A percentile compares a stretch with the other conserved stretches of the same genome.
These are phyloP conservation scores for Sporothrix variecibatus DNA, from an alignment of 2,329 filamentous ascomycete genomes.

Conservation along the genomic window DNA sequence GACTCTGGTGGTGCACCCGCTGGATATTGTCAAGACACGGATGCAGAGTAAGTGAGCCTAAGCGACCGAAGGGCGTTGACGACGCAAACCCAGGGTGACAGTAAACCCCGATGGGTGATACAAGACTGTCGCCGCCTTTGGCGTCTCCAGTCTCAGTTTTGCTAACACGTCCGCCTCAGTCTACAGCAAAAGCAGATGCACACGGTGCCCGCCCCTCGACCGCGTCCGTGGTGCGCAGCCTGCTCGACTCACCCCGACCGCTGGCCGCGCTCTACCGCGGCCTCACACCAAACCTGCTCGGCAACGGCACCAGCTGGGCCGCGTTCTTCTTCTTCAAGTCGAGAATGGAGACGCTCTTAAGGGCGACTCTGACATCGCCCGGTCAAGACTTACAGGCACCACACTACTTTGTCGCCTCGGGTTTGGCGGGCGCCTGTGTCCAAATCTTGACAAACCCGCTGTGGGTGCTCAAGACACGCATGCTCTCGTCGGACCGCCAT, in stretches of 20 bases:
- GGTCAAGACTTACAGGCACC: conserved; percentile 51
- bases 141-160: neutral
- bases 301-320: conserved; percentile 88
- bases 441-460: conserved; percentile 88
- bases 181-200: conserved; percentile 45
- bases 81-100: too few species aligned
- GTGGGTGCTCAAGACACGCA: conserved; percentile 97
- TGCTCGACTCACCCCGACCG: conserved; percentile 54
- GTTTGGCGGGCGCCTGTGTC: conserved; percentile 69
- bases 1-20: conserved; percentile 84
- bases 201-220: conserved; percentile 46
- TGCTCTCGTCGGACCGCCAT: conserved; percentile 80
- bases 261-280: conserved; percentile 81
- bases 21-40: conserved; percentile 95
- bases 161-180: conserved; percentile 51
- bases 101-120: too few species aligned
- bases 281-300: conserved; percentile 83
- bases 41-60: conserved; percentile 71
- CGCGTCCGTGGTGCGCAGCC: conserved; percentile 53
- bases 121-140: neutral
- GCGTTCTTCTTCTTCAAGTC: conserved; percentile 84
- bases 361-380: conserved; percentile 36
- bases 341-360: conserved; percentile 51
- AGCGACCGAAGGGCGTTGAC: neutral
- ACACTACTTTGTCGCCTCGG: conserved; percentile 82